Conservation (phyloP, 2,329 filamentous ascomycete species). For the Xylaria sp. region DNA sequence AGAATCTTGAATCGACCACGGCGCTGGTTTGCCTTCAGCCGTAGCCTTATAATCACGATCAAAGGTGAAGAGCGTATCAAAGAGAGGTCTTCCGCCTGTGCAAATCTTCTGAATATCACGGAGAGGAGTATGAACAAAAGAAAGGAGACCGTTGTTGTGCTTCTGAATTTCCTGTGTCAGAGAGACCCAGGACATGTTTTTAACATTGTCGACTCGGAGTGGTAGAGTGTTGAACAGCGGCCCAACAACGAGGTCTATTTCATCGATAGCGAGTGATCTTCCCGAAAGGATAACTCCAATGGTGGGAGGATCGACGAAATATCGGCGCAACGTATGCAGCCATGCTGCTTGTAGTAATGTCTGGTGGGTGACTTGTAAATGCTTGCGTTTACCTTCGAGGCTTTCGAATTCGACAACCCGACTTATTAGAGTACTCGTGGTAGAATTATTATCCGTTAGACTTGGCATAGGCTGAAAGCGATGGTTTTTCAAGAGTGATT, state of each 20-base stretch:
- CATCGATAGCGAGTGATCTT: conserved; percentile 73
- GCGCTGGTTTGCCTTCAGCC: conserved; percentile 40
- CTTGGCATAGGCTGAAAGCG: conserved; percentile 39
- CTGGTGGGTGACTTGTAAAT: conserved; percentile 79
- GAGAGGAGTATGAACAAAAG: conserved; percentile 82
- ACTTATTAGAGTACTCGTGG: conserved; percentile 39
- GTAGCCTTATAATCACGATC: conserved; percentile 61
- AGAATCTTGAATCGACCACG: conserved; percentile 67
- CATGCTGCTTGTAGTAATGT: conserved; percentile 81
- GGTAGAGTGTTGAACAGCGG: conserved; percentile 93
- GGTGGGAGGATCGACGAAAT: conserved; percentile 59
- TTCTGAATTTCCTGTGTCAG: conserved; percentile 73
- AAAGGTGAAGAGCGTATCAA: conserved; percentile 86
- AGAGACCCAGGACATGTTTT: conserved; percentile 64
- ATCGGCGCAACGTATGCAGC: conserved; percentile 68
- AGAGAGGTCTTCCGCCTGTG: conserved; percentile 68
- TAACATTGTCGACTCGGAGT: conserved; percentile 63
- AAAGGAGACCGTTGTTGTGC: conserved; percentile 73
- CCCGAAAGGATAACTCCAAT: conserved; percentile 84
- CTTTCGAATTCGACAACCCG: conserved; percentile 51
- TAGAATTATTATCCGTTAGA: conserved; percentile 17
- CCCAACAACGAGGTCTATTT: conserved; percentile 74
- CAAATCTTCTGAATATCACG: conserved; percentile 85
- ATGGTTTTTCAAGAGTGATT: conserved; percentile 59
- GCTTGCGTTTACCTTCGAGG: conserved; percentile 64